phyloP scores from a whole-genome alignment of 768 basidiomycete genomes.

The Gymnopilus dilepis region DNA sequence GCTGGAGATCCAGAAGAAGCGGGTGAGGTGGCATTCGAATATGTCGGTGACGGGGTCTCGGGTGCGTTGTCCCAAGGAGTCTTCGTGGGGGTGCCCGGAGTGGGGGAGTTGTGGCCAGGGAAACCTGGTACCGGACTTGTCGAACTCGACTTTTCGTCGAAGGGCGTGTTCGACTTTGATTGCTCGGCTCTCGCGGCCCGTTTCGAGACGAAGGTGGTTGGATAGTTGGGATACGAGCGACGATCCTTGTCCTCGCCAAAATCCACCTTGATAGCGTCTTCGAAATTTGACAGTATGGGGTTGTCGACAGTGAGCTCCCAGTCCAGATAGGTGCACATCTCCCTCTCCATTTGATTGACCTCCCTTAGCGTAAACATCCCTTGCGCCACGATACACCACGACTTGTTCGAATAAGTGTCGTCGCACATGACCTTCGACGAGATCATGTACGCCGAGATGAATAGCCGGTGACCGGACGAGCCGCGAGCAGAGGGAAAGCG shows the following conservation, averaged over 20 bases:
- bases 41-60: slow-evolving; percentile 59
- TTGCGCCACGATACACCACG: slow-evolving; percentile 90
- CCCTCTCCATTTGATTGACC: slow-evolving; percentile 96
- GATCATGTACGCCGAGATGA: slow-evolving; percentile 94
- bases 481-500: slow-evolving; percentile 93
- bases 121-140: slow-evolving; percentile 56
- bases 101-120: slow-evolving; percentile 37
- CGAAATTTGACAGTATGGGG: slow-evolving; percentile 62
- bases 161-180: slow-evolving; percentile 44
- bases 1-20: slow-evolving; percentile 67
- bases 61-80: slow-evolving; percentile 41
- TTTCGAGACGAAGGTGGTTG: slow-evolving; percentile 65
- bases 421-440: slow-evolving; percentile 92
- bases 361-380: slow-evolving; percentile 85
- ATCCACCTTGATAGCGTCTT: slow-evolving; percentile 62
- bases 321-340: slow-evolving; percentile 92
- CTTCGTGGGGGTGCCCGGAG: slow-evolving; percentile 27
- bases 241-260: slow-evolving; percentile 45
- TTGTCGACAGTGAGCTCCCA: slow-evolving; percentile 88
- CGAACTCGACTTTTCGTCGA: slow-evolving; percentile 47
- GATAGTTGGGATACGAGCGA: slow-evolving; percentile 68
- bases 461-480: slow-evolving; percentile 87
- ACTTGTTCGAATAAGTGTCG: slow-evolving; percentile 93
- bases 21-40: slow-evolving; percentile 59
- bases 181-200: slow-evolving; percentile 53